Evolutionary conservation across 306 rosid genomes (phyloP).

Genomic region (Ammopiptanthus mongolicus): DNA sequence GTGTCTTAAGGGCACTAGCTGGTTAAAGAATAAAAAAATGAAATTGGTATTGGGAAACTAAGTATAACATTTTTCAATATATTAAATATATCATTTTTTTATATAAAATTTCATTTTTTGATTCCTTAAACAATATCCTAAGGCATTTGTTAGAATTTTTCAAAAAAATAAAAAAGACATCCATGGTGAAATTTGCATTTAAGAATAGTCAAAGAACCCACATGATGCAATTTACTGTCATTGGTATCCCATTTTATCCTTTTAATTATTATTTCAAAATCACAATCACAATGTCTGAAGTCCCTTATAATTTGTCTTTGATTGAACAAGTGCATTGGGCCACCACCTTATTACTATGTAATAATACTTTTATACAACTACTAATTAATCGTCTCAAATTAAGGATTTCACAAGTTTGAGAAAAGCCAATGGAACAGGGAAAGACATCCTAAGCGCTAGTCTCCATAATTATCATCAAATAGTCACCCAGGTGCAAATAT

Average conservation of each 20-base stretch:
- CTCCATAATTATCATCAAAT: conserved; percentile 6
- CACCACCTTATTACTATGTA: not conserved
- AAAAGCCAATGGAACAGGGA: conserved; percentile 5
- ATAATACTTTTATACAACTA: not conserved
- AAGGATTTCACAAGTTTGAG: not conserved
- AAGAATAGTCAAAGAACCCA: not conserved
- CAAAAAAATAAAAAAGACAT: too few relatives aligned
- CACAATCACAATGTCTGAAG: not conserved
- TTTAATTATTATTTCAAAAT: conserved; percentile 9
- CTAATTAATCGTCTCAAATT: not conserved
- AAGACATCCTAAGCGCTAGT: not conserved
- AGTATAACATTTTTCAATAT: too few relatives aligned
- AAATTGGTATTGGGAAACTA: too few relatives aligned
- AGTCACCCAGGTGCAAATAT: conserved; percentile 28
- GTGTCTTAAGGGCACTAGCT: too few relatives aligned
- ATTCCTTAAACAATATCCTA: too few relatives aligned
- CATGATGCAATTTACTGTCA: not conserved
- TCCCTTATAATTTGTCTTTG: conserved; percentile 14
- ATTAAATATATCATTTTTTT: too few relatives aligned
- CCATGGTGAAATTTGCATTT: not conserved
- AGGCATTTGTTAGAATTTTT: too few relatives aligned
- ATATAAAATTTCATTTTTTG: too few relatives aligned
- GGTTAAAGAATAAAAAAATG: too few relatives aligned
- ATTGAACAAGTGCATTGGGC: not conserved
- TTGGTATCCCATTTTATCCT: not conserved